Base-by-base conservation (phyloP, 1,284 basidiomycete species). In the Papiliotrema laurentii region DNA sequence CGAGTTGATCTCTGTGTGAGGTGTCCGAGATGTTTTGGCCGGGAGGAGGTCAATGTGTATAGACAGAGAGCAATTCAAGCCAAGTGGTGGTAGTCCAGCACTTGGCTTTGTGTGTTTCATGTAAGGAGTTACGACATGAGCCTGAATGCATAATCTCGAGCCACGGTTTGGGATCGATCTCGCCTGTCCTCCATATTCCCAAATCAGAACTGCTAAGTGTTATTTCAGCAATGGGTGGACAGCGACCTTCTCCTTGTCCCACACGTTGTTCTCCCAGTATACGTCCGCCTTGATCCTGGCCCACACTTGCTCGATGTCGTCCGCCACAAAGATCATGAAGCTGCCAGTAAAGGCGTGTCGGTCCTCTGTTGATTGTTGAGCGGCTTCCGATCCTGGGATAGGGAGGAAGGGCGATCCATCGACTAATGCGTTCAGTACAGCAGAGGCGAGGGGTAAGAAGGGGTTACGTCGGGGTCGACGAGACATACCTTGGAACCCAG, bases 401-500 rank as follows among this genome's bases (percentile, higher is more conserved):
- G 49, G 50, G 11, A 51, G 31, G 39, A 55, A 51, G 3, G 53
- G 50, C 5, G 31, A 19, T 10, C 53, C 53, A n/a, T 52, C 47
- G 27, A 38, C 52, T 54, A 28, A 24, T 13, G 27, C 27, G 13
- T n/a, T 48, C 38, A 37, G 33, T 22, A 24, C 24, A 6, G 34
- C n/a, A n/a, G 10, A 33, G 30, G 30, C 10, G 30, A 10, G n/a
- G 30, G 9, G 30, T n/a, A 33, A n/a, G 10, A 33, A 33, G 30
- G 10, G 10, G n/a, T 33, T 10, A 18, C 26, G n/a, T 24, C 27
- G 13, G n/a, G 26, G n/a, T 10, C 26, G 24, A 16, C n/a, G 19
- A 3, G 19, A 60, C 63, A 51, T 35, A 67, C 63, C 37, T 36
- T 56, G 51, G 24, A 54, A 43, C n/a, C 60, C 60, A 14, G 56